A percentile compares a stretch with the other conserved stretches of the same genome.
Evolutionary conservation across 73 alveolate genomes (phyloP).

Genomic region (Paramecium primaurelia): DNA sequence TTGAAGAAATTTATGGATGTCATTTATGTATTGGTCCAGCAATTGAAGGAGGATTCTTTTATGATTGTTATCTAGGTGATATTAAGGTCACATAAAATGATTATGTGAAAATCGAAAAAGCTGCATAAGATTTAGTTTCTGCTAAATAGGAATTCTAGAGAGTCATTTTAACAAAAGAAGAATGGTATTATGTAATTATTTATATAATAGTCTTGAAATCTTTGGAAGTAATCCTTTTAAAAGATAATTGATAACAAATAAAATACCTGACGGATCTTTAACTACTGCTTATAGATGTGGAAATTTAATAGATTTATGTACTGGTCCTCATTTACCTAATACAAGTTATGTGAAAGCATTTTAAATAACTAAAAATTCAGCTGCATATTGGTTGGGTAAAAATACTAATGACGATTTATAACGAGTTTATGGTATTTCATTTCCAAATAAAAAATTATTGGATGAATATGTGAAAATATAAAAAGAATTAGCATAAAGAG

Average conservation of each 20-base stretch:
- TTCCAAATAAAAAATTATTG: slow-evolving; percentile 95
- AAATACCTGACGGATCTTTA: slow-evolving; percentile 94
- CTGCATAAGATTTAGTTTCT: slow-evolving; percentile 81
- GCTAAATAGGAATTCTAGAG: slow-evolving; percentile 96
- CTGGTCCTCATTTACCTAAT: slow-evolving; percentile 99
- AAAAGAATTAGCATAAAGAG: slow-evolving; percentile 99
- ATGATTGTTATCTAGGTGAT: slow-evolving; percentile 97
- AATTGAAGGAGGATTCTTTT: slow-evolving; percentile 96
- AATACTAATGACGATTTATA: slow-evolving; percentile 95
- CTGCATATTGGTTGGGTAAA: slow-evolving; percentile 99
- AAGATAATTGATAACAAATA: slow-evolving; percentile 92
- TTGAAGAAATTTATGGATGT: slow-evolving; percentile 96
- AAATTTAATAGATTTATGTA: slow-evolving; percentile 96
- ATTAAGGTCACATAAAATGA: slow-evolving; percentile 85
- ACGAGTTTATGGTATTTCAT: slow-evolving; percentile 99
- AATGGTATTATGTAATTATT: slow-evolving; percentile 49
- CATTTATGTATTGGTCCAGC: slow-evolving; percentile 99
- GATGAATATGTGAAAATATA: slow-evolving; percentile 92
- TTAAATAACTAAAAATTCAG: slow-evolving; percentile 95
- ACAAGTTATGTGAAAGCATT: slow-evolving; percentile 97
- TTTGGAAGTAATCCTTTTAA: slow-evolving; percentile 98
- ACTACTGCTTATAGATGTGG: slow-evolving; percentile 99
- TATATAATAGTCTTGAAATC: slow-evolving; percentile 71
- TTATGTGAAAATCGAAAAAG: slow-evolving; percentile 87
- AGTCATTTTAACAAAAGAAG: slow-evolving; percentile 91